phyloP scores from a whole-genome alignment of 2,329 filamentous ascomycete genomes.

The Nothophoma quercina region DNA sequence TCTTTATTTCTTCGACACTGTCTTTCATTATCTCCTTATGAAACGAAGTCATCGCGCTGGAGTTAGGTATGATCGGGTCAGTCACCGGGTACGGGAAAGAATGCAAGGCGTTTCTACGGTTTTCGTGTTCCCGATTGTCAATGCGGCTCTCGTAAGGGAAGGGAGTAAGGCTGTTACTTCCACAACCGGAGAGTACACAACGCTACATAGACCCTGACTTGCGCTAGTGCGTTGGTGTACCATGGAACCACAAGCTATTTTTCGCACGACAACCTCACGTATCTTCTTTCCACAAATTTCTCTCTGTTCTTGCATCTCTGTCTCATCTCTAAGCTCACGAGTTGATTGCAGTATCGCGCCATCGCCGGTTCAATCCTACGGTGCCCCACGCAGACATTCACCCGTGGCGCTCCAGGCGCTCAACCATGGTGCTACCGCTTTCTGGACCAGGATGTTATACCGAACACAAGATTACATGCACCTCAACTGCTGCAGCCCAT shows the following conservation, averaged over 20 bases:
- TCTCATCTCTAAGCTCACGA: not conserved
- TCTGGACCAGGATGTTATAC: not conserved
- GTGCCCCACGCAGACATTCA: not conserved
- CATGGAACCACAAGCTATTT: slow-evolving; percentile 1
- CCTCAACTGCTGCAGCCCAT: slow-evolving; percentile 1
- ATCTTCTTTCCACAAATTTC: not conserved
- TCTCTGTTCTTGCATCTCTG: not conserved
- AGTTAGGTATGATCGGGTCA: not conserved
- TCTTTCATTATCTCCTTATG: not conserved
- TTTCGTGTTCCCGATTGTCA: not conserved
- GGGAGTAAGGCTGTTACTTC: slow-evolving; percentile 4
- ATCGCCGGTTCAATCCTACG: not conserved
- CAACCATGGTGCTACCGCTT: not conserved
- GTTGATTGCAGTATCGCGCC: not conserved
- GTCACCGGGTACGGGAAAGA: not conserved
- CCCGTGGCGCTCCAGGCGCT: slow-evolving; percentile 7
- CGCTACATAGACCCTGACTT: slow-evolving; percentile 1
- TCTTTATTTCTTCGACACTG: not conserved
- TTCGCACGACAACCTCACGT: not conserved
- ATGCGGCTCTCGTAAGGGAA: not conserved
- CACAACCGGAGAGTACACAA: not conserved
- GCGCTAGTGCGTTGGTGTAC: not conserved
- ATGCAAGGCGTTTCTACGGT: not conserved
- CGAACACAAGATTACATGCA: not conserved
- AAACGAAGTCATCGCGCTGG: not conserved